phyloP scores from a whole-genome alignment of 1,284 basidiomycete species.

The Puccinia polysora region DNA sequence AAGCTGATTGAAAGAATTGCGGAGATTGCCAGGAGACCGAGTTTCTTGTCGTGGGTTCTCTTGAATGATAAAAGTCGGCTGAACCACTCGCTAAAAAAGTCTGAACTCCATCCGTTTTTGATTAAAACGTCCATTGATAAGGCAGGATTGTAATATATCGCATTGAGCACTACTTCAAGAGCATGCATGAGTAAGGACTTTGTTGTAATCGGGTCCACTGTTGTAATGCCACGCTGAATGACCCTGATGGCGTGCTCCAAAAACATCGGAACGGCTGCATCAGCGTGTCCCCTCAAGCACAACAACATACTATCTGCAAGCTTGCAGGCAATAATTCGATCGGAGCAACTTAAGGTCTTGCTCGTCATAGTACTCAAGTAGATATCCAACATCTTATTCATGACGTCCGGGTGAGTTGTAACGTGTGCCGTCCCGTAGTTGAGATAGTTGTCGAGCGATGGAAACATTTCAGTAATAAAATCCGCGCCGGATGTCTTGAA shows the following conservation, averaged over 20 bases:
- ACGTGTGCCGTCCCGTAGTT: slow-evolving; percentile 75
- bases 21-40: slow-evolving; percentile 70
- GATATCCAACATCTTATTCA: slow-evolving; percentile 73
- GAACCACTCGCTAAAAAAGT: slow-evolving; percentile 77
- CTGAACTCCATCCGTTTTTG: slow-evolving; percentile 57
- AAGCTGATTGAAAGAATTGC: slow-evolving; percentile 57
- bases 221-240: slow-evolving; percentile 51
- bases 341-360: slow-evolving; percentile 71
- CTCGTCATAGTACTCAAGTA: slow-evolving; percentile 70
- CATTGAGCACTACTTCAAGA: slow-evolving; percentile 74
- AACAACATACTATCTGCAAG: slow-evolving; percentile 75
- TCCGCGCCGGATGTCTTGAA: slow-evolving; percentile 79
- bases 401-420: slow-evolving; percentile 65
- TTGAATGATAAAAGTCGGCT: slow-evolving; percentile 63
- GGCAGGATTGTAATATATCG: slow-evolving; percentile 76
- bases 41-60: slow-evolving; percentile 85
- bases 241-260: slow-evolving; percentile 62
- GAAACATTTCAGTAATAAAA: slow-evolving; percentile 80
- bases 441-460: slow-evolving; percentile 81
- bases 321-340: slow-evolving; percentile 78
- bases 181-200: slow-evolving; percentile 68
- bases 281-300: slow-evolving; percentile 69
- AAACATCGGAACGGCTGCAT: slow-evolving; percentile 64
- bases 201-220: slow-evolving; percentile 60
- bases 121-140: slow-evolving; percentile 73